These are phyloP conservation scores for Asterophora lycoperdoides DNA, from an alignment of 768 basidiomycete genomes.

Conservation along the genomic window DNA sequence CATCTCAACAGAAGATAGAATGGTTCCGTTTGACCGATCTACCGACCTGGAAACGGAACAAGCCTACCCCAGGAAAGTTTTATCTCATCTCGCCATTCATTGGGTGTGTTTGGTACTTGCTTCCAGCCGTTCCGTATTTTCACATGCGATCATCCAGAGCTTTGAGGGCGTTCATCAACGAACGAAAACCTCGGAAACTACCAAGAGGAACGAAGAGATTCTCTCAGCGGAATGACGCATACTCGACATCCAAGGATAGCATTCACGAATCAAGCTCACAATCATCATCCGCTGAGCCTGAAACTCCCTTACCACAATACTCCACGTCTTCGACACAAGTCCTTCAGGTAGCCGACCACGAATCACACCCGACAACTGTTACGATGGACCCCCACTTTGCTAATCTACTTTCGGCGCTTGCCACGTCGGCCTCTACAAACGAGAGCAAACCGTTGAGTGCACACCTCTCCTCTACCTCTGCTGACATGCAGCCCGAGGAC, in stretches of 20 bases:
- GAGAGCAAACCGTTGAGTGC: conserved; percentile 5
- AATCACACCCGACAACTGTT: conserved; percentile 26
- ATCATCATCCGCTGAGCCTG: conserved; percentile 56
- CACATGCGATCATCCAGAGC: conserved; percentile 33
- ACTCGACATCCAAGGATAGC: conserved; percentile 24
- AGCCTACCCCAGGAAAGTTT: conserved; percentile 70
- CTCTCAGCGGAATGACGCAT: background rate
- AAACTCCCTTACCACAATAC: conserved; percentile 61
- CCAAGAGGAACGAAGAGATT: background rate
- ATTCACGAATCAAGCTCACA: conserved; percentile 66
- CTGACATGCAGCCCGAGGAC: conserved; percentile 9
- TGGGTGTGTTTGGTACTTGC: conserved; percentile 41
- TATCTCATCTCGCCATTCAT: conserved; percentile 97
- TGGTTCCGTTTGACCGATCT: conserved; percentile 91
- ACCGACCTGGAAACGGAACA: conserved; percentile 88
- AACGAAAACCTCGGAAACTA: conserved; percentile 47
- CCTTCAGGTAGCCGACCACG: conserved; percentile 31
- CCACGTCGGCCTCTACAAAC: conserved; percentile 42
- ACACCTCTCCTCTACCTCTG: conserved; percentile 13
- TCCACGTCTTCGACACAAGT: conserved; percentile 28
- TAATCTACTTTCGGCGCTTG: conserved; percentile 57
- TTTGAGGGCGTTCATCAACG: conserved; percentile 65
- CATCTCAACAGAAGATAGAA: conserved; percentile 73
- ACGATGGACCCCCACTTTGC: conserved; percentile 69
- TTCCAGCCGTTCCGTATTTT: background rate